Base-by-base conservation (phyloP, 2,329 filamentous ascomycete species). In the Apiospora hydei region DNA sequence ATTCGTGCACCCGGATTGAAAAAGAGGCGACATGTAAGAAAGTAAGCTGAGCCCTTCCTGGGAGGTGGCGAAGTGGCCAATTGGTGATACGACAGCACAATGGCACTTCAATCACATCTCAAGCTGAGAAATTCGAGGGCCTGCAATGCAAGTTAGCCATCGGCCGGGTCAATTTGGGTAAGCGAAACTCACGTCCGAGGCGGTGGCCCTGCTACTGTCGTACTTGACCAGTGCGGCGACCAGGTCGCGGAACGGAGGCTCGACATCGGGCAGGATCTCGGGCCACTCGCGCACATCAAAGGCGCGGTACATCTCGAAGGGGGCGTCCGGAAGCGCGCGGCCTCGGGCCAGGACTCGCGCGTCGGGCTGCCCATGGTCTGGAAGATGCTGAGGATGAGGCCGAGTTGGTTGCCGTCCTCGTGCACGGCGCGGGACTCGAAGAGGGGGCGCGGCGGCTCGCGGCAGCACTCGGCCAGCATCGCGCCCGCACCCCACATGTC, bases 401-500 rank as follows among this genome's bases (percentile, higher is more conserved):
- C 93, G 51, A 99, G 86, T 82, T 99, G 96, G 79, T 94, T 98
- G 0, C 97, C 96, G 69, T 98, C 88, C 77, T 97, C 94, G 73
- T 89, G 86, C 0, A 84, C 86, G 2, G 87, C 81, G 1, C 94
- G 93, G 4, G 94, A 94, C 79, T 96, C 92, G 77, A 99, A 98
- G 0, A 98, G 85, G 0, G 92, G 87, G n/a, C 73, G 84, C 64
- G 84, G 90, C 76, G 80, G 86, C 75, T 75, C 86, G 74, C 81
- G 87, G 78, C 84, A 91, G 79, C 81, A 93, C 82, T 98, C 95
- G 5, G 94, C 93, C 14, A 97, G 89, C 78, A 98, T 92, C 74
- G 92, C 92, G 0, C 97, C 96, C 0, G 93, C 88, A 4, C 91
- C 93, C 96, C 97, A 99, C 83, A 98, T 90, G 81, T 99, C 96